These are phyloP conservation scores for Inga oerstediana DNA, from an alignment of 306 rosid species.

Conservation along the genomic window DNA sequence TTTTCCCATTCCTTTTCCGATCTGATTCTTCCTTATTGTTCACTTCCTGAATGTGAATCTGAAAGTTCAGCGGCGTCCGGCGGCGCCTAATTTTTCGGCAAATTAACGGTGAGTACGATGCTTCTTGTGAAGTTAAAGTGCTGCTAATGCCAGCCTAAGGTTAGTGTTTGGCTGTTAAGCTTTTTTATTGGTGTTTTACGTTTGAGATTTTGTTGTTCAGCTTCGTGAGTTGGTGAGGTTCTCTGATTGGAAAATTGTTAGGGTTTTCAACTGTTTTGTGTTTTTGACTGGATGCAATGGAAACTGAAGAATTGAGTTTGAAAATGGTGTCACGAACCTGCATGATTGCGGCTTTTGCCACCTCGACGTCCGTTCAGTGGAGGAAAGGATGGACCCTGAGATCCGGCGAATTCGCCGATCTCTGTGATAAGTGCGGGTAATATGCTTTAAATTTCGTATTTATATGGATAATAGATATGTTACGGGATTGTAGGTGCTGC, in stretches of 20 bases:
- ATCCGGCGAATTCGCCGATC: conserved; percentile 90
- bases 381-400: conserved; percentile 92
- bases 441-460: conserved; percentile 31
- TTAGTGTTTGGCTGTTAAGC: conserved; percentile 23
- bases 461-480: conserved; percentile 6
- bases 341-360: conserved; percentile 72
- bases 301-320: conserved; percentile 47
- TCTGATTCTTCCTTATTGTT: conserved; percentile 15
- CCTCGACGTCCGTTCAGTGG: conserved; percentile 71
- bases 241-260: conserved; percentile 39
- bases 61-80: not conserved
- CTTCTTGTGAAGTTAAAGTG: conserved; percentile 12
- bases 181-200: conserved; percentile 15
- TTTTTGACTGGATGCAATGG: conserved; percentile 29
- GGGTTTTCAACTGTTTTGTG: conserved; percentile 39
- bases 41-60: conserved; percentile 26
- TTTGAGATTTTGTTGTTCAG: conserved; percentile 14
- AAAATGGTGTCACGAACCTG: conserved; percentile 76
- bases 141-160: conserved; percentile 14
- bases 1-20: conserved; percentile 10
- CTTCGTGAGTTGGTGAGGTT: conserved; percentile 23
- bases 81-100: conserved; percentile 2
- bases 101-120: conserved; percentile 16
- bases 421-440: conserved; percentile 96
- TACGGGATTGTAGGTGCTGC: conserved; percentile 24